Conservation (phyloP, 2,329 filamentous ascomycete species). For the Beauveria bassiana region DNA sequence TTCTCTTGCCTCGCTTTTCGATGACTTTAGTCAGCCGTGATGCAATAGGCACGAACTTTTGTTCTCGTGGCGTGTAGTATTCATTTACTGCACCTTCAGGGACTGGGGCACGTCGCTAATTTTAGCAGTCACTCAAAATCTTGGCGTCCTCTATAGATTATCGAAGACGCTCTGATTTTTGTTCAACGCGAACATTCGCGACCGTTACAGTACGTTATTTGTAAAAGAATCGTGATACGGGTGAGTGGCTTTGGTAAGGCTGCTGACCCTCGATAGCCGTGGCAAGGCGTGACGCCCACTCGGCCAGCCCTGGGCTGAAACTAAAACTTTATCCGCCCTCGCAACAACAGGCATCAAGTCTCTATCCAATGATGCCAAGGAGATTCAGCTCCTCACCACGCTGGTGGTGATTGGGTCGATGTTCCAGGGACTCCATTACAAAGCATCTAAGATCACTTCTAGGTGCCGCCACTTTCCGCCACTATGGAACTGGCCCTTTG, state of each 20-base stretch:
- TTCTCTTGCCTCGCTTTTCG: background rate
- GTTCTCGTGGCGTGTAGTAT: constrained; percentile 1
- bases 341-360: background rate
- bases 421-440: background rate
- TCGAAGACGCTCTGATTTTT: background rate
- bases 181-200: background rate
- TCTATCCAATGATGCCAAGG: background rate
- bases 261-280: background rate
- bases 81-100: background rate
- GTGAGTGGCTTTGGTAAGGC: background rate
- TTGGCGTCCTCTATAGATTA: background rate
- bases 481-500: background rate
- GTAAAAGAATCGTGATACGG: background rate
- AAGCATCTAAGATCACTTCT: constrained; percentile 2
- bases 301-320: constrained; percentile 1
- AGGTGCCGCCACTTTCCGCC: background rate
- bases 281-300: background rate
- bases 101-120: background rate
- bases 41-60: background rate
- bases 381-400: background rate
- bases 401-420: background rate
- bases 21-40: background rate
- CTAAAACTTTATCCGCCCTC: background rate
- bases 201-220: background rate
- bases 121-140: background rate